Conservation (phyloP, 2,329 filamentous ascomycete species). For the Phyllosticta paracitricarpa region DNA sequence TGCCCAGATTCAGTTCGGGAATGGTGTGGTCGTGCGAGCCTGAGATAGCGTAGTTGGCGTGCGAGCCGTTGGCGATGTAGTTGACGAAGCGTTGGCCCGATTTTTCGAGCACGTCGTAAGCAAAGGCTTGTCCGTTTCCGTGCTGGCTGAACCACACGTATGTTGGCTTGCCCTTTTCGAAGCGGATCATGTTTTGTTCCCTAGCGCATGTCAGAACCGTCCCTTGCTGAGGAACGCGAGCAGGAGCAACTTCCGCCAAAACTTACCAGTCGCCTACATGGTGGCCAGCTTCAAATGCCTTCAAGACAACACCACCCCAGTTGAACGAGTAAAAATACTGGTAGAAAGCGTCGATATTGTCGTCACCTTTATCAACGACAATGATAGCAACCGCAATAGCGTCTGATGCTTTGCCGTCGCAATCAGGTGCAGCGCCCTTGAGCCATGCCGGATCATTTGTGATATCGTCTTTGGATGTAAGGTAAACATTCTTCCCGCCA, state of each 20-base stretch:
- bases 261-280: constrained; percentile 53
- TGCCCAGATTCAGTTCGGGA: constrained; percentile 48
- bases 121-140: constrained; percentile 52
- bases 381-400: constrained; percentile 46
- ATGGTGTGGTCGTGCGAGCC: constrained; percentile 55
- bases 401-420: constrained; percentile 39
- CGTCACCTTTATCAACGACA: constrained; percentile 45
- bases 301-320: constrained; percentile 42
- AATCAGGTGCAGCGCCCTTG: constrained; percentile 44
- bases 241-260: no score
- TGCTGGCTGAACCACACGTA: constrained; percentile 57
- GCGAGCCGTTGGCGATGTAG: constrained; percentile 51
- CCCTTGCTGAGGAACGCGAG: neutral
- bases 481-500: constrained; percentile 24
- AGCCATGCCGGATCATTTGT: constrained; percentile 34
- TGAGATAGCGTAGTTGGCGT: constrained; percentile 53
- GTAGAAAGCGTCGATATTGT: constrained; percentile 50
- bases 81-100: constrained; percentile 38
- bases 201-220: constrained; percentile 19
- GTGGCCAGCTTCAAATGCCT: constrained; percentile 41
- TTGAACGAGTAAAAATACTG: constrained; percentile 54
- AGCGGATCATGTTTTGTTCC: constrained; percentile 60
- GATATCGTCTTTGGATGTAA: constrained; percentile 35
- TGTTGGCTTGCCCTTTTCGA: constrained; percentile 44
- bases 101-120: constrained; percentile 47